Evolutionary conservation across 192 early-diverging fungal species (phyloP), one percentile per base, ranked within the genome.

Genomic region (Coemansia sp.): DNA sequence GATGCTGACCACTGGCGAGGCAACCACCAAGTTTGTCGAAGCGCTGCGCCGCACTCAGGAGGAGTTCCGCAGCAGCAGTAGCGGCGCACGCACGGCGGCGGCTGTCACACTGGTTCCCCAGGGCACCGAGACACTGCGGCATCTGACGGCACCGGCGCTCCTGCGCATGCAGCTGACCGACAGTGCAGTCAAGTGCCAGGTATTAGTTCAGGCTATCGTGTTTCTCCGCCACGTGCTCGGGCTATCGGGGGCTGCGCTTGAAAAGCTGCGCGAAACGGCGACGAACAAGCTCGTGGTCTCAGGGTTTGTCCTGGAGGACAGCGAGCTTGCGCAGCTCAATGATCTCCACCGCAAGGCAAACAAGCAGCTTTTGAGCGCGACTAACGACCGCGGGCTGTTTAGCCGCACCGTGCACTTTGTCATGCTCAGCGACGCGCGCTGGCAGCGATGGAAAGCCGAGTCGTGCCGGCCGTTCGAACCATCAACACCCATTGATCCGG

Each of bases 131-230:
- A 44, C 61, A 8, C 61, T 68, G 4, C 58, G 59, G 55, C 57
- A 70, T 47, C 24, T 77, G 53, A 73, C 80, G 3, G 51, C 62
- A 4, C 80, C 67, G 0, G 48, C 66, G n/a, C 64, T 81, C 8
- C 44, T 66, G 25, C 57, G 45, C 24, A 42, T 63, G 57, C 79
- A 97, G 86, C 74, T 96, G 17, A 69, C 76, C 12, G 95, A 98
- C 57, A 76, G 86, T 9, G 72, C 84, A 50, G 92, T 96, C 66
- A 86, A 93, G 47, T 87, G 91, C 40, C 91, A 91, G 59, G 83
- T 97, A 8, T 73, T 97, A 24, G 75, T 93, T 18, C 94, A 97
- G 68, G 78, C 90, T 24, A 67, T 93, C n/a, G 92, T 97, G n/a
- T 77, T 93, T 9, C 71, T 93, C 17, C 86, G 92, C 53, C 93